These are phyloP conservation scores for Neoarthrinium moseri DNA, from an alignment of 2,329 filamentous ascomycete genomes.

Conservation along the genomic window DNA sequence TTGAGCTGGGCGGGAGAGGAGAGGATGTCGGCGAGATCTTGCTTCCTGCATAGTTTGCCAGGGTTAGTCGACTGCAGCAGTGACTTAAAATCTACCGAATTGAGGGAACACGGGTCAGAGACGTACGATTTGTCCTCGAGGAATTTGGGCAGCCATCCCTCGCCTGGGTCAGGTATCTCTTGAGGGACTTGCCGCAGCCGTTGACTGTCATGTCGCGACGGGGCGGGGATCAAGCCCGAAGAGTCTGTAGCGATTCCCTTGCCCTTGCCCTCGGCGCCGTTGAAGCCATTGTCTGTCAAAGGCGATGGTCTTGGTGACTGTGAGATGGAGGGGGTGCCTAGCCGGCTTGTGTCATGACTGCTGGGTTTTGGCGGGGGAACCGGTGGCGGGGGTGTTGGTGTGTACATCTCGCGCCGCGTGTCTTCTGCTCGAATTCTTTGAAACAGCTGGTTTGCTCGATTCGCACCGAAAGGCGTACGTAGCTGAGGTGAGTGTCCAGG, in stretches of 20 bases:
- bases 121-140: constrained; percentile 77
- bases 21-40: constrained; percentile 72
- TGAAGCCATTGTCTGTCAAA: constrained; percentile 26
- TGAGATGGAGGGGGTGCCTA: constrained; percentile 58
- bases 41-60: constrained; percentile 54
- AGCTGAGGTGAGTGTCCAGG: no score
- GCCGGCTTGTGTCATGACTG: constrained; percentile 67
- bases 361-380: constrained; percentile 71
- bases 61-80: neutral
- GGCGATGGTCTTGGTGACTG: constrained; percentile 44
- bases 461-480: no score
- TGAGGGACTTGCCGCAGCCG: constrained; percentile 27
- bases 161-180: constrained; percentile 55
- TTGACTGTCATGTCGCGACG: constrained; percentile 14
- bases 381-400: constrained; percentile 58
- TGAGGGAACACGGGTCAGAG: constrained; percentile 21
- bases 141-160: constrained; percentile 75
- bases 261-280: constrained; percentile 21
- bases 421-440: no score
- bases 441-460: no score
- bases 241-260: constrained; percentile 20
- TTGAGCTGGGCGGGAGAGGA: constrained; percentile 65
- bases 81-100: no score
- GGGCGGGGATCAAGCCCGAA: constrained; percentile 29
- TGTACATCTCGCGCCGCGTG: constrained; percentile 26